phyloP scores from a whole-genome alignment of 139 green algal species.

The Micractinium sp. region DNA sequence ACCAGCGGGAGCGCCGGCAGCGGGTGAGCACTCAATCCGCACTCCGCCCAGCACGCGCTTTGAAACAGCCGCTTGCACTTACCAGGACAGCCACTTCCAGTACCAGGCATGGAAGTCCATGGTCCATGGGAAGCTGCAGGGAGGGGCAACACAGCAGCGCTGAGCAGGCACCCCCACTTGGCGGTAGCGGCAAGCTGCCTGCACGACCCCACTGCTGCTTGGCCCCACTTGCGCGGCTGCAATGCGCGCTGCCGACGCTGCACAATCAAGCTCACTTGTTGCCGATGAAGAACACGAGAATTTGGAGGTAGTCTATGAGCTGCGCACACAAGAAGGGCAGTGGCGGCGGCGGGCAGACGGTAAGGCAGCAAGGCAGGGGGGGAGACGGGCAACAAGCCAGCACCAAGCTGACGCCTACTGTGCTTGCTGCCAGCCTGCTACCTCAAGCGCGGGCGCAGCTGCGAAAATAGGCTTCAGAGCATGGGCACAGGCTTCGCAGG shows the following conservation, averaged over 20 bases:
- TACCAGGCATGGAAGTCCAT: not conserved
- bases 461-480: not conserved
- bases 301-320: conserved; percentile 16
- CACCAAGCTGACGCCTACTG: no score
- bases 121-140: conserved; percentile 1
- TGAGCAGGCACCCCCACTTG: not conserved
- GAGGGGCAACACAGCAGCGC: not conserved
- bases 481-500: not conserved
- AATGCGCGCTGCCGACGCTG: not conserved
- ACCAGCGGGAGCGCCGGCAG: no score
- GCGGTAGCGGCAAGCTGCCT: not conserved
- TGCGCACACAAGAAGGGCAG: not conserved
- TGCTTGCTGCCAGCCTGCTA: no score
- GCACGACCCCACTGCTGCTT: not conserved
- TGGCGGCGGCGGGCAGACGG: not conserved
- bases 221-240: not conserved
- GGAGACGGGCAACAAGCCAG: not conserved
- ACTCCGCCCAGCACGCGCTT: no score
- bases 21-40: no score
- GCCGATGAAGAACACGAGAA: conserved; percentile 21
- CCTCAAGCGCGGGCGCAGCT: no score
- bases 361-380: not conserved
- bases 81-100: conserved; percentile 26
- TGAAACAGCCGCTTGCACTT: no score
- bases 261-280: not conserved